phyloP scores from a whole-genome alignment of 331 rosid species.

The Cydonia oblonga region DNA sequence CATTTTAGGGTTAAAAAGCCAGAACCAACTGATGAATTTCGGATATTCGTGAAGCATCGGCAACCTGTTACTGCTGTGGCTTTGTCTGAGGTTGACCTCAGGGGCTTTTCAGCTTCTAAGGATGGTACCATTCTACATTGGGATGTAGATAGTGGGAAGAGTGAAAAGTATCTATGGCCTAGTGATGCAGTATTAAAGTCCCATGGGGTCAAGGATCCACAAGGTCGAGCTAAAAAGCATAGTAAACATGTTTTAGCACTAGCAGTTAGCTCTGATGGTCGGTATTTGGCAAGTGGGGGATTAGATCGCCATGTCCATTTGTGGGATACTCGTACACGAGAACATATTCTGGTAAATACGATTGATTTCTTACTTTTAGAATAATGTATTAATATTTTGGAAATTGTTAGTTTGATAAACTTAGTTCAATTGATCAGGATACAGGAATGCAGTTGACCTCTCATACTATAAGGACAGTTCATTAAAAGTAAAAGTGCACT shows the following conservation, averaged over 20 bases:
- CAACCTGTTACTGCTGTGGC: conserved; percentile 74
- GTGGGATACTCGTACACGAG: conserved; percentile 86
- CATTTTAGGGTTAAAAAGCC: conserved; percentile 52
- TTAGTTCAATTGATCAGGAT: background rate
- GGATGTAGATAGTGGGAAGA: conserved; percentile 76
- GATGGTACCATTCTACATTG: conserved; percentile 76
- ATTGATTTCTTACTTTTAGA: background rate
- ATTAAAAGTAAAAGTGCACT: background rate
- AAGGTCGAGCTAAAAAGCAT: conserved; percentile 61
- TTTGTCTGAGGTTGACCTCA: conserved; percentile 63
- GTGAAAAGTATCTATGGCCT: conserved; percentile 78
- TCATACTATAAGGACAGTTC: background rate
- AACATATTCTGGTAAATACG: conserved; percentile 65
- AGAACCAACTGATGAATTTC: conserved; percentile 44
- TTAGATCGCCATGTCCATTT: conserved; percentile 87
- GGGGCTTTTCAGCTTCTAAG: conserved; percentile 91
- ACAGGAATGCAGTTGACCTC: background rate
- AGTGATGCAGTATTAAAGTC: conserved; percentile 44
- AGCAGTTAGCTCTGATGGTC: conserved; percentile 80
- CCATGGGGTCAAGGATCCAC: conserved; percentile 76
- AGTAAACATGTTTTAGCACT: conserved; percentile 58
- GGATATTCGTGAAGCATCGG: conserved; percentile 57
- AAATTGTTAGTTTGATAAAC: background rate
- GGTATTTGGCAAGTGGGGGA: conserved; percentile 85
- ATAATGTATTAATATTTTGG: background rate